Evolutionary conservation across 2,329 filamentous ascomycete genomes (phyloP), one percentile per base, ranked within the genome.

Genomic region (Mycogone perniciosa): DNA sequence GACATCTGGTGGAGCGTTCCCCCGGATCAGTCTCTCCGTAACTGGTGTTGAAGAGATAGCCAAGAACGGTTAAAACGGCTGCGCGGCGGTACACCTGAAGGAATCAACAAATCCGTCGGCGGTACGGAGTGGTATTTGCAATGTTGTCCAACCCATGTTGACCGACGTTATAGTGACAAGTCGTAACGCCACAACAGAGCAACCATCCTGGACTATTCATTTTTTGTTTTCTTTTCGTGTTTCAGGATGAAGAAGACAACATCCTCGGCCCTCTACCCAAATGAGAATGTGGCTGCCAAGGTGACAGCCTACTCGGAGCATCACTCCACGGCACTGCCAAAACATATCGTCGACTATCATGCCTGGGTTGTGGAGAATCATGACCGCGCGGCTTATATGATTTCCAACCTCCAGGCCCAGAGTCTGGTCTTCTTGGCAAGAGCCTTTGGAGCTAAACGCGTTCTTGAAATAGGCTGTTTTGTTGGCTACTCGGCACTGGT

Each of bases 391-490:
- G 55, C 58, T 30, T 65, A 63, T 49, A 67, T 69, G 64, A 67
- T 68, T 31, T 69, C 66, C 38, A 62, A 60, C 37, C 65, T 66
- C 38, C 63, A 70, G 52, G 62, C 51, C 10, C 51, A 53, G 59
- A 67, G 55, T 59, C 57, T 41, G 57, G 67, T 31, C 57, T 71
- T 68, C 52, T 58, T 73, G 6, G 62, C 69, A 4, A 62, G 64
- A 43, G 50, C 67, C 7, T 59, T 69, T 31, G 70, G 68, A 0
- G 68, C 69, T 11, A 71, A 67, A 57, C 56, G 64, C 49, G 67
- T 73, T 11, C 66, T 73, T 38, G 71, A 73, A 48, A 66, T 74
- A 39, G 71, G 71, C 38, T 68, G 71, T 41, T 73, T 68, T 51
- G 60, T 70, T 7, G 71, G 71, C 29, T 73, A 69, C 59, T 73